A percentile compares a stretch with the other conserved stretches of the same genome.
Evolutionary conservation across 2,329 filamentous ascomycete species (phyloP).

Genomic region (Claviceps sp.): DNA sequence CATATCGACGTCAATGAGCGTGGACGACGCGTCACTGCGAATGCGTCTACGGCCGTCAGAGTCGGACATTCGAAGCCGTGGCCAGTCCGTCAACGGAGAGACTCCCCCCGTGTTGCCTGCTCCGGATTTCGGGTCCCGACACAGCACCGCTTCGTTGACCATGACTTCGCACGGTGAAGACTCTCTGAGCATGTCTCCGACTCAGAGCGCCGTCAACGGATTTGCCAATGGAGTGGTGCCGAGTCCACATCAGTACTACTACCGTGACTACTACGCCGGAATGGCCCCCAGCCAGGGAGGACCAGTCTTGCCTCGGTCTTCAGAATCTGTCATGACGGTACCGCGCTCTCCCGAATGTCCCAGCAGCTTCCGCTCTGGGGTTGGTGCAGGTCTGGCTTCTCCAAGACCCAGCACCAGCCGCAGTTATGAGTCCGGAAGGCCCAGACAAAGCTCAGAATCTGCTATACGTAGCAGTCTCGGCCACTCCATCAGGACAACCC

Average conservation of each 20-base stretch:
- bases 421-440: conserved; percentile 41
- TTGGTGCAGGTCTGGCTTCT: conserved; percentile 23
- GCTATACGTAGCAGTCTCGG: conserved; percentile 27
- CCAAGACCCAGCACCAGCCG: conserved; percentile 46
- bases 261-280: conserved; percentile 39
- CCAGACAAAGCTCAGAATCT: conserved; percentile 40
- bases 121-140: conserved; percentile 50
- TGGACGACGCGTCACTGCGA: conserved; percentile 35
- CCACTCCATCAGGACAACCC: conserved; percentile 43
- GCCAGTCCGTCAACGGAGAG: conserved; percentile 50
- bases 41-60: conserved; percentile 36
- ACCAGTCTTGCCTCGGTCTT: conserved; percentile 42
- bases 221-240: conserved; percentile 17
- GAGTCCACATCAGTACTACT: conserved; percentile 42
- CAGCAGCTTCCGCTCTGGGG: conserved; percentile 33
- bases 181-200: conserved; percentile 49
- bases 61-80: conserved; percentile 38
- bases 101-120: conserved; percentile 48
- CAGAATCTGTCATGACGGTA: conserved; percentile 26
- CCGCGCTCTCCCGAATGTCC: conserved; percentile 42
- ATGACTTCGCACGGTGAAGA: conserved; percentile 11
- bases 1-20: conserved; percentile 44
- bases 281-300: conserved; percentile 32
- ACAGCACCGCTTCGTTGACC: conserved; percentile 30
- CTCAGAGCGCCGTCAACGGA: conserved; percentile 18